A percentile compares a stretch with the other conserved stretches of the same genome.
Evolutionary conservation across 306 rosid genomes (phyloP).

Genomic region (Vicia villosa): DNA sequence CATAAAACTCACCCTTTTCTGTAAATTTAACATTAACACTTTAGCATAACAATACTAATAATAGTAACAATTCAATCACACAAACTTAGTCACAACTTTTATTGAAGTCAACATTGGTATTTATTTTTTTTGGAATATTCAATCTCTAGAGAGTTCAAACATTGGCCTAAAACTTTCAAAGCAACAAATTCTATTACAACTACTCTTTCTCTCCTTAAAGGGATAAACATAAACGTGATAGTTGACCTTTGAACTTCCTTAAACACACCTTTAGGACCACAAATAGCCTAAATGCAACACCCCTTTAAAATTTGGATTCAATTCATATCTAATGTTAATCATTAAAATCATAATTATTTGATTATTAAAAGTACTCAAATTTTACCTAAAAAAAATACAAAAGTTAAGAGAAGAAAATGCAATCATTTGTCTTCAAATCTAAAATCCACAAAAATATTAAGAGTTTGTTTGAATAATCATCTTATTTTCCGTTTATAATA

Average conservation of each 20-base stretch:
- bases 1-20: conserved; percentile 89
- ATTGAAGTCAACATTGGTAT: background rate
- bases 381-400: no score
- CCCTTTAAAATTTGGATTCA: background rate
- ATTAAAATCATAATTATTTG: no score
- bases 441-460: no score
- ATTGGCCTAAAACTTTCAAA: background rate
- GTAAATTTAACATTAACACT: conserved; percentile 38
- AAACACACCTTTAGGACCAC: conserved; percentile 19
- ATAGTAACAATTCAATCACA: background rate
- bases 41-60: background rate
- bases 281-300: background rate
- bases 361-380: no score
- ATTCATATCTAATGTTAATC: no score
- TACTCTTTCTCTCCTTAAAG: conserved; percentile 19
- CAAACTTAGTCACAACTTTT: background rate
- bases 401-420: no score
- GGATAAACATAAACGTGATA: background rate
- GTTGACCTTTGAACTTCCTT: conserved; percentile 3
- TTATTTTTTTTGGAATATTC: background rate
- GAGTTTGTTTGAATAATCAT: no score
- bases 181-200: conserved; percentile 7
- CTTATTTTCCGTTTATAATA: no score
- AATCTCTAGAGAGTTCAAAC: conserved; percentile 4
- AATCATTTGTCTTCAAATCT: no score